A percentile compares a stretch with the other conserved stretches of the same genome.
phyloP scores from a whole-genome alignment of 2,329 filamentous ascomycete species.

The Rutstroemia sp. region DNA sequence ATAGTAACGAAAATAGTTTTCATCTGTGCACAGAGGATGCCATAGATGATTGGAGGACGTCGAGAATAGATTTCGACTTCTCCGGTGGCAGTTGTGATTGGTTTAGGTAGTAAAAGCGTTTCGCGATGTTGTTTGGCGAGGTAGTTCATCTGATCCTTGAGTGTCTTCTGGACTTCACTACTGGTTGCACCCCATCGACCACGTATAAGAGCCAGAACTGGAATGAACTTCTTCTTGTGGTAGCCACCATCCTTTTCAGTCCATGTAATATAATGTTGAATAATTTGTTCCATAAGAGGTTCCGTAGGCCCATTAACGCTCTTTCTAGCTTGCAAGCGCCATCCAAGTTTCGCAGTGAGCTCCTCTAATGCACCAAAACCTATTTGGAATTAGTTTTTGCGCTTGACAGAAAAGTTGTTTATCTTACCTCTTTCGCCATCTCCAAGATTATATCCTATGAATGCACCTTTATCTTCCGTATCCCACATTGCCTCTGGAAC shows the following conservation, averaged over 20 bases:
- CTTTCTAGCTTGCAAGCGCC: conserved; percentile 24
- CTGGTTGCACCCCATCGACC: conserved; percentile 16
- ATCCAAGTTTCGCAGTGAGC: conserved; percentile 16
- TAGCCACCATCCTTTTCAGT: conserved; percentile 29
- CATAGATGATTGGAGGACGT: conserved; percentile 28
- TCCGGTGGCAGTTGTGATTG: conserved; percentile 15
- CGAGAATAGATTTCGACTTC: conserved; percentile 19
- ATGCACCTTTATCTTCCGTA: conserved; percentile 16
- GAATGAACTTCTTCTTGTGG: conserved; percentile 23
- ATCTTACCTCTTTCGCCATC: conserved; percentile 22
- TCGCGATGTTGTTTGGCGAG: conserved; percentile 24
- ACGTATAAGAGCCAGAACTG: conserved; percentile 19
- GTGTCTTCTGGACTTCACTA: conserved; percentile 16
- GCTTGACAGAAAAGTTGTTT: neutral
- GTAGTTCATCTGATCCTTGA: conserved; percentile 24
- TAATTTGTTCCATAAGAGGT: conserved; percentile 23
- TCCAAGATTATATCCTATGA: conserved; percentile 23
- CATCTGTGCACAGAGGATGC: conserved; percentile 26
- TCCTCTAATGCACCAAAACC: conserved; percentile 24
- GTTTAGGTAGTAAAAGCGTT: conserved; percentile 14
- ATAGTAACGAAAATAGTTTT: conserved; percentile 26
- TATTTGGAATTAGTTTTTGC: conserved; percentile 5
- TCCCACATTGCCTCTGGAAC: conserved; percentile 25
- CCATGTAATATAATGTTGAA: conserved; percentile 29
- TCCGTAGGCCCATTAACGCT: conserved; percentile 17